Evolutionary conservation across 345 rosid genomes (phyloP).

Genomic region (Hevea brasiliensis): DNA sequence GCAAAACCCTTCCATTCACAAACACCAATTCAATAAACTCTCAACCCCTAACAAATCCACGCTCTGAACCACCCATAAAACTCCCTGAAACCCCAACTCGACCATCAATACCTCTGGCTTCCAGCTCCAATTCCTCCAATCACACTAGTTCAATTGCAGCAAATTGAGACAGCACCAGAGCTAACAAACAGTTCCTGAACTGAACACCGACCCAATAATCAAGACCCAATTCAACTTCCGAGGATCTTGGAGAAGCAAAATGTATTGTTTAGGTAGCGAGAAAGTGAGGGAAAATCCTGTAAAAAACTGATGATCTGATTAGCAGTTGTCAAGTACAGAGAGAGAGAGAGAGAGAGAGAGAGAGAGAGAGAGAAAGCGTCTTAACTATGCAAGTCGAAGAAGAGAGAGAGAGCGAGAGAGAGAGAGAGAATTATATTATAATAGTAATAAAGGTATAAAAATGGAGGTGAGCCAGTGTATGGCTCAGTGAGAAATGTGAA

Average conservation of each 20-base stretch:
- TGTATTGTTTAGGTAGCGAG: conserved; percentile 18
- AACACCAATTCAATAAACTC: conserved; percentile 9
- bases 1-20: conserved; percentile 42
- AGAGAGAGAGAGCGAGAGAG: conserved; percentile 12
- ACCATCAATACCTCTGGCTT: conserved; percentile 13
- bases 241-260: conserved; percentile 9
- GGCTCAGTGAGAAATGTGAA: background rate
- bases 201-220: background rate
- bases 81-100: no score
- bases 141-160: conserved; percentile 17
- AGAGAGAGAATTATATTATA: background rate
- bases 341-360: background rate
- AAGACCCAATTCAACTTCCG: background rate
- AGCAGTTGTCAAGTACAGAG: conserved; percentile 28
- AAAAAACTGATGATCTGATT: conserved; percentile 38
- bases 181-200: background rate
- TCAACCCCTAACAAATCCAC: conserved; percentile 36
- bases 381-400: background rate
- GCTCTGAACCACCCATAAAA: conserved; percentile 4
- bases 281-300: conserved; percentile 32
- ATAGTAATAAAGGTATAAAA: background rate
- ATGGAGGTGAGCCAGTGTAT: background rate
- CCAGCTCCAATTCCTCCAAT: conserved; percentile 18
- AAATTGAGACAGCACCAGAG: background rate
- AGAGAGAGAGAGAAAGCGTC: conserved; percentile 19